Evolutionary conservation across 2,329 filamentous ascomycete genomes (phyloP), one percentile per base, ranked within the genome.

Genomic region (Nemania diffusa): DNA sequence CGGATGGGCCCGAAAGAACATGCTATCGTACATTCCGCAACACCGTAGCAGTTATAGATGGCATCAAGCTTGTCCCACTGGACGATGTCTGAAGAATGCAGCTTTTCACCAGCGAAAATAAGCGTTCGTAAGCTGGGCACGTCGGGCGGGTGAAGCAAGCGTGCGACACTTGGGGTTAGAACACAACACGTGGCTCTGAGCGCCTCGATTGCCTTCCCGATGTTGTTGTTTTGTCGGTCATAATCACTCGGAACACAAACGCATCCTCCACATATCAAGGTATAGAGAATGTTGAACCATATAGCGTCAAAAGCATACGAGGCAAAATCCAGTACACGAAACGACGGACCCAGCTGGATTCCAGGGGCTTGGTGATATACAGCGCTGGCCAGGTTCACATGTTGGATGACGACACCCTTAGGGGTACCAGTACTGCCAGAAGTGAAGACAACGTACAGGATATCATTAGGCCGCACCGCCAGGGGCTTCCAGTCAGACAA

Each of bases 191-290:
- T 17, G 26, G 20, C 26, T 50, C 46, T 50, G 46, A 50, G 46
- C 46, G 46, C 46, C 46, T 50, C 46, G 46, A 50, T 50, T 50
- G 46, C 24, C 37, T 42, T 42, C 37, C 37, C 37, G 37, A 42
- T 52, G 50, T 32, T 57, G 32, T 55, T 32, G 32, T 53, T 46
- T 32, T 22, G 24, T 11, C 59, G 50, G n/a, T 62, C 32, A 17
- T 44, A 22, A 32, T 62, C 59, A 7, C 15, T n/a, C 7, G 59
- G 59, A 32, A 62, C 26, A 48, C 59, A 62, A 22, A 62, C n/a
- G 26, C 59, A 62, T 5, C 59, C 24, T 20, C 59, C 59, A 32
- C n/a, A 48, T 17, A 32, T 22, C 20, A 62, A 37, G 7, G 50
- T 26, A 15, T 55, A 50, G 13, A 62, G 34, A 9, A 62, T 20